Evolutionary conservation across 73 alveolate genomes (phyloP), one percentile per base, ranked within the genome.

Genomic region (Tetrahymena thermophila): DNA sequence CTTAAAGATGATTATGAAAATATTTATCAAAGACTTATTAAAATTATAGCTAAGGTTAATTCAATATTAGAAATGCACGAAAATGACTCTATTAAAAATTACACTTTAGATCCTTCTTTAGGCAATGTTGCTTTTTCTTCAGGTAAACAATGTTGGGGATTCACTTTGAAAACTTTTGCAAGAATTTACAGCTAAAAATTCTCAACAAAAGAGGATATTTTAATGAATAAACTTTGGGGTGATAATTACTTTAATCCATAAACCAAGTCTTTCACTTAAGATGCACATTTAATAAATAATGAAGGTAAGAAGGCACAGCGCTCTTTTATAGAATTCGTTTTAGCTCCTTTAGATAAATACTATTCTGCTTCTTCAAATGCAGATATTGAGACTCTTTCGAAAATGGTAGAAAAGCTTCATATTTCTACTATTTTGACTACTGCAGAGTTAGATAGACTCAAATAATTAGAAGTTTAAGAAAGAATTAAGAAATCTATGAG

Each of bases 121-220:
- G 99, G 99, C 23, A 98, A 96, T 58, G 99, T 98, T 15, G 98
- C 99, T 37, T 99, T 98, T 85, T 99, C 99, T 40, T 94, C 99
- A 43, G 99, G 99, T 43, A 96, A 94, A 84, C 97, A 96, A 83
- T 99, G 99, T 34, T 99, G 99, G 99, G 99, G 98, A 35, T 99
- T 99, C 97, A 97, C 99, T 31, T 40, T 98, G 15, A 96, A 85
- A 50, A 97, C 95, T n/a, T 98, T 99, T 94, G 99, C 99, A 35
- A 94, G 95, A 94, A 97, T 99, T 96, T 98, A 98, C 96, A 96
- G 99, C 34, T 93, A 71, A 56, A 99, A 99, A 97, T 98, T 99
- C 97, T 96, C 96, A 89, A 98, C 97, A 84, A 99, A 99, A 95
- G 95, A 96, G 97, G 98, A 97, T 55, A 96, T 97, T 94, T 98